Evolutionary conservation across 2,329 filamentous ascomycete species (phyloP).

Genomic region (Colletotrichum zoysiae): DNA sequence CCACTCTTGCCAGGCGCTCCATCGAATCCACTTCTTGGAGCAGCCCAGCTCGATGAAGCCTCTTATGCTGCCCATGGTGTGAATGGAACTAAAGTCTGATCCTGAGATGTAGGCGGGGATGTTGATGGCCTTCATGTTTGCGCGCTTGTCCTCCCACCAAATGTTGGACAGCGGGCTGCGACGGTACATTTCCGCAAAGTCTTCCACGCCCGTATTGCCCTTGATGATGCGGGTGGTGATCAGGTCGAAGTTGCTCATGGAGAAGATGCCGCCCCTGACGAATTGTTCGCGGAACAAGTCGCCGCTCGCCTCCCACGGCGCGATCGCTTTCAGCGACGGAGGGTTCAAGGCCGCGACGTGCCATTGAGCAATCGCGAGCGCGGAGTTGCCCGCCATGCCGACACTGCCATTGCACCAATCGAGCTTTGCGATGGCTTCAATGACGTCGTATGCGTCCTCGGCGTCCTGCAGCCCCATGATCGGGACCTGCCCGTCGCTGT

Average conservation of each 20-base stretch:
- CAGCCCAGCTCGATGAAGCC: constrained; percentile 49
- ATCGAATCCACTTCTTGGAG: constrained; percentile 57
- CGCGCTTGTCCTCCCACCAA: constrained; percentile 55
- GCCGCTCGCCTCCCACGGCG: constrained; percentile 58
- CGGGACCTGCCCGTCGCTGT: constrained; percentile 43
- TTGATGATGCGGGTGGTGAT: constrained; percentile 55
- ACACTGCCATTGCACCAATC: constrained; percentile 50
- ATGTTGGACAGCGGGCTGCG: constrained; percentile 50
- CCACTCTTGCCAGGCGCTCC: constrained; percentile 58
- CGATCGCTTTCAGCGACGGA: constrained; percentile 44
- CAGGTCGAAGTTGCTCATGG: constrained; percentile 57
- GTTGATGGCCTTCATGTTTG: constrained; percentile 52
- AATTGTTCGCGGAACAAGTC: constrained; percentile 63
- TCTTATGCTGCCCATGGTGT: constrained; percentile 47
- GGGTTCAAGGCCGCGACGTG: constrained; percentile 43
- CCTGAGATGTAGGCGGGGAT: constrained; percentile 52
- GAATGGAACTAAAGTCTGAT: constrained; percentile 47
- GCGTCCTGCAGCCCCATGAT: constrained; percentile 49
- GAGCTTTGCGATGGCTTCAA: constrained; percentile 48
- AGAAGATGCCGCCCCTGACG: constrained; percentile 56
- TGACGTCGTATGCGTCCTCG: constrained; percentile 47
- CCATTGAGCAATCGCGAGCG: constrained; percentile 46
- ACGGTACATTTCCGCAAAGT: constrained; percentile 57
- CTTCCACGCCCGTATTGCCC: constrained; percentile 52
- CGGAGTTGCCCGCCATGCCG: constrained; percentile 51